These are phyloP conservation scores for Alternaria sp. DNA, from an alignment of 2,329 filamentous ascomycete species.

Conservation along the genomic window DNA sequence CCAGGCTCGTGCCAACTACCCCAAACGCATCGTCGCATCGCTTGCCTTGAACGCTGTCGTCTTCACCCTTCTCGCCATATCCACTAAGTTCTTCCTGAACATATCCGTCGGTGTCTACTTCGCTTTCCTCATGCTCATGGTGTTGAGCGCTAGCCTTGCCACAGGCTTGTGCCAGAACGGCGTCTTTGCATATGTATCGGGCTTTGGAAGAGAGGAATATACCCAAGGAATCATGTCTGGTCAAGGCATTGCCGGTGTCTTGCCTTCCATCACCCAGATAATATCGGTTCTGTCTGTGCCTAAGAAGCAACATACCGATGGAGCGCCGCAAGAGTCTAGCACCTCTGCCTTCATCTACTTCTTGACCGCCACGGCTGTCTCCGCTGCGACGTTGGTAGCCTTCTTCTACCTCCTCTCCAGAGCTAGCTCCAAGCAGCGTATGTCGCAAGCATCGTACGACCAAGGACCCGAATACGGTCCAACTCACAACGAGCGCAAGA, in stretches of 20 bases:
- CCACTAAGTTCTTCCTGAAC: constrained; percentile 72
- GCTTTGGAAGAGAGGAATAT: constrained; percentile 85
- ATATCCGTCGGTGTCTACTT: constrained; percentile 74
- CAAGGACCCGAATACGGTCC: constrained; percentile 33
- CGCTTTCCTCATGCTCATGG: constrained; percentile 80
- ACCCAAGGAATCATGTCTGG: constrained; percentile 97
- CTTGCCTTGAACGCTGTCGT: constrained; percentile 78
- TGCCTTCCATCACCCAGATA: constrained; percentile 88
- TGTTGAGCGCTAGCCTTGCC: constrained; percentile 78
- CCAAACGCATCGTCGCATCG: constrained; percentile 79
- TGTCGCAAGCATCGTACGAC: constrained; percentile 28
- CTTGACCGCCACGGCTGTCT: constrained; percentile 81
- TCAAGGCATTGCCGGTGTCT: constrained; percentile 87
- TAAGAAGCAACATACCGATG: constrained; percentile 48
- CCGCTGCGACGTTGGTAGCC: constrained; percentile 70
- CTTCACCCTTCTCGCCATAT: constrained; percentile 80
- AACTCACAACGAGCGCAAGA: constrained; percentile 46
- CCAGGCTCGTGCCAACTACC: constrained; percentile 84
- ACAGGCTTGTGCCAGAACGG: constrained; percentile 92
- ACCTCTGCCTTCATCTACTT: constrained; percentile 90
- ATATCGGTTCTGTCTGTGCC: constrained; percentile 75
- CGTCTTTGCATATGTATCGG: constrained; percentile 86
- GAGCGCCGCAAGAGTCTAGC: constrained; percentile 53
- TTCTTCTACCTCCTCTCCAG: constrained; percentile 76
- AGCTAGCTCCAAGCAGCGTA: constrained; percentile 42